Base-by-base conservation (phyloP, 352 stramenopile species). In the Phytophthora pisi region DNA sequence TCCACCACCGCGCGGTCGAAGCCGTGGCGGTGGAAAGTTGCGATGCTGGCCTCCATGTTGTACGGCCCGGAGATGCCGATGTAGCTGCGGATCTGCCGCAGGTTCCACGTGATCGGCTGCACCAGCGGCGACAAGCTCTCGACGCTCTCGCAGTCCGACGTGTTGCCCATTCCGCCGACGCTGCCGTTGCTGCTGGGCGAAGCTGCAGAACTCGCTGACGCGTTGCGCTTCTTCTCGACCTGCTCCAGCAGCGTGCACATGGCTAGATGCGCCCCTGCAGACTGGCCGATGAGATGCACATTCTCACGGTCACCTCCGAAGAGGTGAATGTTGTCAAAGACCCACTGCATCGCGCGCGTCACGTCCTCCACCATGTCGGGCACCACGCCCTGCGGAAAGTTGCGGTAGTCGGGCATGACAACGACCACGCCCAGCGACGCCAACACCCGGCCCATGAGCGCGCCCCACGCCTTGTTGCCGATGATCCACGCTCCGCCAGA, bases 401-500 rank as follows among this genome's bases (percentile, higher is more conserved):
- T 98, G 31, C 90, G 78, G 57, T 98, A 97, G 75, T 98, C 93
- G 1, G 93, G 92, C 64, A 93, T 94, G 50, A 98, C 81, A 3
- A 97, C 85, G 2, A 98, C 75, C 54, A 97, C 74, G 7, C 88
- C 89, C 30, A 86, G 77, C 3, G 82, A 79, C 4, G 81, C 82
- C 13, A 97, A 60, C 1, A 87, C 86, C 24, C 89, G 81, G 56
- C 84, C 92, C 60, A 98, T 84, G 10, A 98, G 75, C 2, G 90
- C 77, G 4, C 90, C 91, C 92, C 92, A 98, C 20, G 90, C 92
- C 75, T 97, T 97, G 78, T 98, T 97, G 4, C 93, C 91, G 43
- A 98, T 98, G 64, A 97, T 97, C 91, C 91, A 98, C 7, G 91
- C 86, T 31, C 91, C 93, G 31, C 93, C 93, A 7, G 86, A 91